phyloP scores from a whole-genome alignment of 768 basidiomycete genomes.

The Phylloporus scabripes region DNA sequence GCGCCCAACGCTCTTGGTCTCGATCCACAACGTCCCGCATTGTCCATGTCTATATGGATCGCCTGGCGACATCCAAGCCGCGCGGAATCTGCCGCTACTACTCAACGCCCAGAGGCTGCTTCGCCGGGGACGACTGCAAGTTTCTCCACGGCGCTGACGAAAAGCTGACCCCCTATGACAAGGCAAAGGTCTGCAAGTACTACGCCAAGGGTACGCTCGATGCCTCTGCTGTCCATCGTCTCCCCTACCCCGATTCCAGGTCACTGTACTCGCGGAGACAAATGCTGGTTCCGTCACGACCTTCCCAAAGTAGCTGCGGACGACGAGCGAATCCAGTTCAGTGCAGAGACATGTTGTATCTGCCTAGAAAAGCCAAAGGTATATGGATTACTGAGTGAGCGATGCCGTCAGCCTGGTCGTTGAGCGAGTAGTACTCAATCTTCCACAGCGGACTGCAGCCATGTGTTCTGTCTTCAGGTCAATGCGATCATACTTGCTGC shows the following conservation, averaged over 20 bases:
- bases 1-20: background rate
- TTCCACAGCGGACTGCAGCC: conserved; percentile 59
- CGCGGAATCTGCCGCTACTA: conserved; percentile 72
- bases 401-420: background rate
- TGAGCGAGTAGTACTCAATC: conserved; percentile 5
- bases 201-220: conserved; percentile 48
- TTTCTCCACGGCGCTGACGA: conserved; percentile 60
- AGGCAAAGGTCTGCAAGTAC: conserved; percentile 62
- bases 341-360: conserved; percentile 58
- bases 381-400: conserved; percentile 63
- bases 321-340: conserved; percentile 25
- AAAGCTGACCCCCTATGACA: conserved; percentile 62
- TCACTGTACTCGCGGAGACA: conserved; percentile 61
- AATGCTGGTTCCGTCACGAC: conserved; percentile 73
- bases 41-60: conserved; percentile 34
- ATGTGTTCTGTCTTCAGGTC: conserved; percentile 72
- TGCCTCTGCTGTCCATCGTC: background rate
- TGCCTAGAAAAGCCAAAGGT: conserved; percentile 69
- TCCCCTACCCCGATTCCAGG: conserved; percentile 36
- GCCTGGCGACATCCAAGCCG: conserved; percentile 65
- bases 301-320: conserved; percentile 18
- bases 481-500: conserved; percentile 13
- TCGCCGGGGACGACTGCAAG: conserved; percentile 63
- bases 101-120: conserved; percentile 59
- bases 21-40: conserved; percentile 2